Evolutionary conservation across 2,329 filamentous ascomycete genomes (phyloP).

Genomic region (Alternaria tenuissima): DNA sequence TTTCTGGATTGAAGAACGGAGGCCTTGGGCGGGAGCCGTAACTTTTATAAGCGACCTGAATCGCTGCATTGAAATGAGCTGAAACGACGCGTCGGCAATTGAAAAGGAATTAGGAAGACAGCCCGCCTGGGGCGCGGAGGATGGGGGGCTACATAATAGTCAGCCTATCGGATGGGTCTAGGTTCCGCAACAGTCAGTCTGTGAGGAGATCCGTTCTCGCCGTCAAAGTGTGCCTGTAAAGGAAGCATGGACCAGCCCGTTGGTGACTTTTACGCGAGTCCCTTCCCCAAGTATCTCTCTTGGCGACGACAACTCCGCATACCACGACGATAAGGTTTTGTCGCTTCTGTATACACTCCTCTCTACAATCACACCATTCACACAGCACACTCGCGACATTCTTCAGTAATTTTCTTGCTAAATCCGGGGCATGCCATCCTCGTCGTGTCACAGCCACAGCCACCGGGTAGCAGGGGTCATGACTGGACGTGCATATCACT

Average conservation of each 20-base stretch:
- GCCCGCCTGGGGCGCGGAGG: conserved; percentile 28
- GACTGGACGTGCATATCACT: conserved; percentile 17
- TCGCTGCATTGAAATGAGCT: conserved; percentile 47
- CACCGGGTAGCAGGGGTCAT: conserved; percentile 15
- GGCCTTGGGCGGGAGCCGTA: conserved; percentile 33
- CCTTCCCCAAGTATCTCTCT: conserved; percentile 6
- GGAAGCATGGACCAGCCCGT: conserved; percentile 17
- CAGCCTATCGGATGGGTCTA: conserved; percentile 40
- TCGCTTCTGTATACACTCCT: not conserved
- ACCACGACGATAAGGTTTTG: not conserved
- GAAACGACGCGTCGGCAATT: conserved; percentile 41
- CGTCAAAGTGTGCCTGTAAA: conserved; percentile 17
- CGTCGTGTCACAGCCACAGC: conserved; percentile 16
- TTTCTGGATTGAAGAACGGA: conserved; percentile 27
- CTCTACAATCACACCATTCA: too few species aligned
- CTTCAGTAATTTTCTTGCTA: not conserved
- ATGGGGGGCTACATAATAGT: conserved; percentile 22
- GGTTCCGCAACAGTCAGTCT: conserved; percentile 19
- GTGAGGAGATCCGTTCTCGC: conserved; percentile 26
- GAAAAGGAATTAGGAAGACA: conserved; percentile 40
- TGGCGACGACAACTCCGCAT: not conserved
- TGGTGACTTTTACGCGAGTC: conserved; percentile 14
- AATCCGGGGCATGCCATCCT: conserved; percentile 3
- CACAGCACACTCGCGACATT: too few species aligned
- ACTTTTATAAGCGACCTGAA: conserved; percentile 47